phyloP scores from a whole-genome alignment of 176 grass and related monocot species.

The Juncus effusus region DNA sequence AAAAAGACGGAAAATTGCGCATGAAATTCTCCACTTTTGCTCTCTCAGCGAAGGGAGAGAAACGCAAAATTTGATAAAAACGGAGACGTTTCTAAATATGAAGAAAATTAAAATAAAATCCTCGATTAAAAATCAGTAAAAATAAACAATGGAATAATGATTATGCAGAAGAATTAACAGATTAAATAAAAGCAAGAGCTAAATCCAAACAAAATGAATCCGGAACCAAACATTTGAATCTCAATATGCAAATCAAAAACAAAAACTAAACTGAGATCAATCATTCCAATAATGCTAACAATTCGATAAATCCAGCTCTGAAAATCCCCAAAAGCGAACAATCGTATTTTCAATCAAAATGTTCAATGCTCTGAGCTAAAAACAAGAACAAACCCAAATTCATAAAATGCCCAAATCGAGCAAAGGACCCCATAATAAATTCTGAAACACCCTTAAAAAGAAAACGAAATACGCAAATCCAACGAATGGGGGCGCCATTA shows the following conservation, averaged over 20 bases:
- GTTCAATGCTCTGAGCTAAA: constrained; percentile 31
- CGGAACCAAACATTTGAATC: background rate
- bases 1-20: constrained; percentile 9
- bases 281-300: background rate
- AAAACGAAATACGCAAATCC: constrained; percentile 10
- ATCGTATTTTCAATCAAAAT: constrained; percentile 7
- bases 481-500: constrained; percentile 22
- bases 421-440: no score
- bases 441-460: background rate
- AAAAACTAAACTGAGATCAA: constrained; percentile 12
- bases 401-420: background rate
- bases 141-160: no score
- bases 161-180: background rate
- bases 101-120: background rate
- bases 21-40: constrained; percentile 3
- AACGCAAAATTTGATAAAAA: constrained; percentile 15
- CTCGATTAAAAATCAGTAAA: background rate
- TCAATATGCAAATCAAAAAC: background rate
- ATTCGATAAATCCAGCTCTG: constrained; percentile 1
- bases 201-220: constrained; percentile 16
- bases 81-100: background rate
- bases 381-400: constrained; percentile 19
- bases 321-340: background rate
- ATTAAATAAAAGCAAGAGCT: constrained; percentile 1
- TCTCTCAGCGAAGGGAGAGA: background rate